A percentile compares a stretch with the other conserved stretches of the same genome.
These are phyloP conservation scores for Apium graveolens DNA, from an alignment of 129 eudicot genomes.

Conservation along the genomic window DNA sequence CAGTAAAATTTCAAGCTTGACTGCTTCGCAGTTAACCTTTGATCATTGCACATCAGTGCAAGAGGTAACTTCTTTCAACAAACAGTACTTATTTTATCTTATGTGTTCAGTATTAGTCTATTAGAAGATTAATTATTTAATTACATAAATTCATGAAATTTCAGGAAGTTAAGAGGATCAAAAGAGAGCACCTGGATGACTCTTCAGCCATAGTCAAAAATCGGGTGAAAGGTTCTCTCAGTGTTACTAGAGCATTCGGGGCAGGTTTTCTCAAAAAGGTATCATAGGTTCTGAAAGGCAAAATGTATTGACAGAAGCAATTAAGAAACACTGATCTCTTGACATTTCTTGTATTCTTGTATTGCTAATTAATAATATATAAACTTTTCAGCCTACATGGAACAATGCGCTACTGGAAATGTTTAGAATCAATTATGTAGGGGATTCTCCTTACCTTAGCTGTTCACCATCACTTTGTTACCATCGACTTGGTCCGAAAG, in stretches of 20 bases:
- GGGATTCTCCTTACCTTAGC: slow-evolving; percentile 61
- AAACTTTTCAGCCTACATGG: slow-evolving; percentile 76
- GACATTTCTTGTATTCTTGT: not conserved
- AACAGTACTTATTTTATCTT: not conserved
- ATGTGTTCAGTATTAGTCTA: not conserved
- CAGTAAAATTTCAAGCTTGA: slow-evolving; percentile 25
- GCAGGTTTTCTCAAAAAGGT: slow-evolving; percentile 95
- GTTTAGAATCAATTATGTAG: slow-evolving; percentile 76
- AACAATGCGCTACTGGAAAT: slow-evolving; percentile 67
- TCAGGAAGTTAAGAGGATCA: slow-evolving; percentile 75
- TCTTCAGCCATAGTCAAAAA: slow-evolving; percentile 48
- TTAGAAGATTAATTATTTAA: not conserved
- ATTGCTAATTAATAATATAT: not conserved
- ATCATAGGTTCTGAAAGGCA: not conserved
- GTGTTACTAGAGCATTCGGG: slow-evolving; percentile 92
- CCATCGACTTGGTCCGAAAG: slow-evolving; percentile 61
- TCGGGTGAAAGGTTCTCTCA: slow-evolving; percentile 80
- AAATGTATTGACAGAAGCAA: not conserved
- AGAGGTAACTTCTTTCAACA: slow-evolving; percentile 42
- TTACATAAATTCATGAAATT: not conserved
- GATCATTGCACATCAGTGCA: slow-evolving; percentile 69
- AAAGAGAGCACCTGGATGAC: slow-evolving; percentile 59
- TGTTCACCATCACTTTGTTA: slow-evolving; percentile 61
- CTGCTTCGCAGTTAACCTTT: slow-evolving; percentile 55
- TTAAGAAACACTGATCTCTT: not conserved